A percentile compares a stretch with the other conserved stretches of the same genome.
Evolutionary conservation across 495 filamentous ascomycete species (phyloP).

Genomic region (Peziza echinospora): DNA sequence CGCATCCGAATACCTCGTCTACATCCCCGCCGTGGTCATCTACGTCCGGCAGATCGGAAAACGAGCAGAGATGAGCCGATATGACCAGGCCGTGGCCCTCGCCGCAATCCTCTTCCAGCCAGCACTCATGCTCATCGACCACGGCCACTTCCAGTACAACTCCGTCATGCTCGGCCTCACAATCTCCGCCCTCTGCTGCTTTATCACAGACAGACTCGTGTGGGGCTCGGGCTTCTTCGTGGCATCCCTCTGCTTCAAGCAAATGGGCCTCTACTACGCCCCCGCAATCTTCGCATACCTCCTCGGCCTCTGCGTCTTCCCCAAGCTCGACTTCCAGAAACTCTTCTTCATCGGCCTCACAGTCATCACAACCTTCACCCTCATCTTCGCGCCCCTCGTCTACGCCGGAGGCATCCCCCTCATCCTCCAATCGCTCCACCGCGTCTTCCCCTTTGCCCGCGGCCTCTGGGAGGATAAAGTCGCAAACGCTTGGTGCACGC

Average conservation of each 20-base stretch:
- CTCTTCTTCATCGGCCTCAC: constrained; percentile 51
- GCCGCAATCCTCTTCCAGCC: constrained; percentile 85
- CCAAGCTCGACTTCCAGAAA: constrained; percentile 42
- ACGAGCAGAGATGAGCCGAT: constrained; percentile 38
- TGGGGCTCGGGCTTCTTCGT: constrained; percentile 92
- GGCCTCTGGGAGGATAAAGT: constrained; percentile 98
- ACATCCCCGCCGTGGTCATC: constrained; percentile 63
- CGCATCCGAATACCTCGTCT: constrained; percentile 72
- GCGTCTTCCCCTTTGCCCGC: constrained; percentile 84
- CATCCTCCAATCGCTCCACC: constrained; percentile 55
- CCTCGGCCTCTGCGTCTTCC: constrained; percentile 61
- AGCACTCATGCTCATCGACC: constrained; percentile 75
- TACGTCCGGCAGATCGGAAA: constrained; percentile 61
- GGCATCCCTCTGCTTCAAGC: constrained; percentile 81
- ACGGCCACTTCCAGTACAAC: constrained; percentile 98
- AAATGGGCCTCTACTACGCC: constrained; percentile 96
- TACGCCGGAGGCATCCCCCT: constrained; percentile 46
- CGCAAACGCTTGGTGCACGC: constrained; percentile 88
- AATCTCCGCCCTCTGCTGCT: constrained; percentile 62
- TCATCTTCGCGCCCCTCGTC: constrained; percentile 51
- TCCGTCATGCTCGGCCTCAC: constrained; percentile 83
- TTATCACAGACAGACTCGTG: constrained; percentile 60
- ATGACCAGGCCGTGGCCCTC: constrained; percentile 40
- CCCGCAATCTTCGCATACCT: constrained; percentile 83
- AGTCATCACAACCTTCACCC: constrained; percentile 48